Conservation (phyloP, 345 rosid species). For the Salix brachista region DNA sequence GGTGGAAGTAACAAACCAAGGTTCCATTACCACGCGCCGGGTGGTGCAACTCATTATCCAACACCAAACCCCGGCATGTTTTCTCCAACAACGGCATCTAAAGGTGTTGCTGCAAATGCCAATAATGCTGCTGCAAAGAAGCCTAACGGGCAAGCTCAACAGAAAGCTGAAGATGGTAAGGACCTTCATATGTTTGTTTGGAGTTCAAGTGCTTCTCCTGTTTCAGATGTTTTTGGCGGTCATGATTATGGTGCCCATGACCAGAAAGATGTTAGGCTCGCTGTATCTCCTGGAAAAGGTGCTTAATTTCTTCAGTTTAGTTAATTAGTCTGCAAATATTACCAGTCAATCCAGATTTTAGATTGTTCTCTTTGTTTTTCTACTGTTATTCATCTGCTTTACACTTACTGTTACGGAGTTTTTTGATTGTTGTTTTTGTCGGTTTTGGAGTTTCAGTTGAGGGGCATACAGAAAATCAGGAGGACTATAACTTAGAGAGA, state of each 20-base stretch:
- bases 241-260: slow-evolving; percentile 44
- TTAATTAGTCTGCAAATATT: background rate
- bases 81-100: slow-evolving; percentile 52
- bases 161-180: slow-evolving; percentile 45
- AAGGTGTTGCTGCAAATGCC: slow-evolving; percentile 22
- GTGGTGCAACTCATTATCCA: slow-evolving; percentile 67
- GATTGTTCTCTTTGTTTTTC: background rate
- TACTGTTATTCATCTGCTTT: background rate
- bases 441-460: slow-evolving; percentile 26
- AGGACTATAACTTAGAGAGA: slow-evolving; percentile 58
- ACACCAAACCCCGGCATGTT: slow-evolving; percentile 96
- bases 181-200: slow-evolving; percentile 98
- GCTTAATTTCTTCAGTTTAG: background rate
- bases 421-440: background rate
- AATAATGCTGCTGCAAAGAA: slow-evolving; percentile 36
- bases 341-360: background rate
- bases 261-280: slow-evolving; percentile 63
- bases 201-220: slow-evolving; percentile 97
- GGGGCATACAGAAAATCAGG: slow-evolving; percentile 35
- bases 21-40: slow-evolving; percentile 40
- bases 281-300: slow-evolving; percentile 85
- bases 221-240: slow-evolving; percentile 80
- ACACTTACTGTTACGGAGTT: background rate
- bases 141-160: slow-evolving; percentile 40
- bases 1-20: slow-evolving; percentile 38